Conservation (phyloP, 768 basidiomycete genomes). For the Pleurotus sapidus region DNA sequence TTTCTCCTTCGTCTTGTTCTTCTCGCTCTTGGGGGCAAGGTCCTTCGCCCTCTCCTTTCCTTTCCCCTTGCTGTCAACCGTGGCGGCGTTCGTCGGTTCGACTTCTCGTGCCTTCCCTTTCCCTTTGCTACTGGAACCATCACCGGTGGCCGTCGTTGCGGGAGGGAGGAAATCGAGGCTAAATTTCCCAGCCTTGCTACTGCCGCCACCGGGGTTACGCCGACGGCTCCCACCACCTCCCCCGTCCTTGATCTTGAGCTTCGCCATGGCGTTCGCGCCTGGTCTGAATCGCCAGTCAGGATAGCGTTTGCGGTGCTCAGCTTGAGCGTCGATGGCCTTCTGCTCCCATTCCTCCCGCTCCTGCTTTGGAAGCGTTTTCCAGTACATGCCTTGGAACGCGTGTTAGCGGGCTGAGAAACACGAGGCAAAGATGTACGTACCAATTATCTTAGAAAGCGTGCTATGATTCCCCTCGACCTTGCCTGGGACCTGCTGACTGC, state of each 20-base stretch:
- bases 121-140: conserved; percentile 17
- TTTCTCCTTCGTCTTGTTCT: conserved; percentile 28
- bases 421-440: conserved; percentile 31
- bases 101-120: conserved; percentile 17
- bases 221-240: conserved; percentile 18
- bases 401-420: conserved; percentile 5
- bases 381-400: conserved; percentile 54
- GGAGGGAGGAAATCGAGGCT: conserved; percentile 17
- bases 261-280: conserved; percentile 42
- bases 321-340: conserved; percentile 67
- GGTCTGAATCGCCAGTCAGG: conserved; percentile 84
- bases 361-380: conserved; percentile 65
- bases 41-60: conserved; percentile 5
- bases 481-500: conserved; percentile 68
- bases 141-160: conserved; percentile 25
- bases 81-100: conserved; percentile 5
- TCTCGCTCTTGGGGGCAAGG: background rate
- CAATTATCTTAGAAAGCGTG: conserved; percentile 79
- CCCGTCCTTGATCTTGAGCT: conserved; percentile 35
- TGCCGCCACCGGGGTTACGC: conserved; percentile 11
- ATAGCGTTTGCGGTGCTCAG: conserved; percentile 70
- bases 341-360: conserved; percentile 78
- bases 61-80: conserved; percentile 14
- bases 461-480: conserved; percentile 81
- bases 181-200: conserved; percentile 8